Conservation (phyloP, 768 basidiomycete species). For the Phanerochaete carnosa region DNA sequence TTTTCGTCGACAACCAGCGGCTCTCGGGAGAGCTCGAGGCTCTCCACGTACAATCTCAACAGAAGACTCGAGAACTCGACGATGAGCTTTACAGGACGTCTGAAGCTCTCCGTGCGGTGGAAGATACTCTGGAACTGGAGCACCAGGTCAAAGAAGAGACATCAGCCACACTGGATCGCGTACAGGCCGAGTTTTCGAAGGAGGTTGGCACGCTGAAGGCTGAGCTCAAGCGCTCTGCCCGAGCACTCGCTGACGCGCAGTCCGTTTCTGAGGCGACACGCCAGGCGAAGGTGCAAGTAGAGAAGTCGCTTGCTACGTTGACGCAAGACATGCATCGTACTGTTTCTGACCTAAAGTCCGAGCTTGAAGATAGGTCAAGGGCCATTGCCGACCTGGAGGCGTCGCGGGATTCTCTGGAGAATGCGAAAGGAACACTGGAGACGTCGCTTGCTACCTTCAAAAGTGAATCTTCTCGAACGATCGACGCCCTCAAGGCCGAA, state of each 20-base stretch:
- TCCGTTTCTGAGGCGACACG: background rate
- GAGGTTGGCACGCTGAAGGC: conserved; percentile 1
- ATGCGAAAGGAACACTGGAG: background rate
- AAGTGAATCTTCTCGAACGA: background rate
- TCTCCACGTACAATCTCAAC: background rate
- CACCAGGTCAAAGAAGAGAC: conserved; percentile 2
- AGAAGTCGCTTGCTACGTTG: background rate
- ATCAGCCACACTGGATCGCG: background rate
- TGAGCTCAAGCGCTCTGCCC: background rate
- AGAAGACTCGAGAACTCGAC: background rate
- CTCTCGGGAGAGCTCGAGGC: background rate
- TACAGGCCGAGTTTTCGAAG: background rate
- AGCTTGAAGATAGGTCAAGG: background rate
- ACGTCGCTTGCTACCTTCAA: background rate
- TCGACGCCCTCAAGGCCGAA: background rate
- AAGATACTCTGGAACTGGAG: background rate
- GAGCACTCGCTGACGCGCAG: background rate
- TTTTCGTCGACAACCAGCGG: background rate
- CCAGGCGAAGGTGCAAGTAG: background rate
- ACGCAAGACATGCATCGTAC: background rate
- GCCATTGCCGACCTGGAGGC: background rate
- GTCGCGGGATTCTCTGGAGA: background rate
- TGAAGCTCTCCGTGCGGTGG: conserved; percentile 1
- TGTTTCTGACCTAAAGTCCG: background rate
- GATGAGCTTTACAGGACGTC: background rate